Base-by-base conservation (phyloP, 139 green algal species). In the Haematococcus lacustris region DNA sequence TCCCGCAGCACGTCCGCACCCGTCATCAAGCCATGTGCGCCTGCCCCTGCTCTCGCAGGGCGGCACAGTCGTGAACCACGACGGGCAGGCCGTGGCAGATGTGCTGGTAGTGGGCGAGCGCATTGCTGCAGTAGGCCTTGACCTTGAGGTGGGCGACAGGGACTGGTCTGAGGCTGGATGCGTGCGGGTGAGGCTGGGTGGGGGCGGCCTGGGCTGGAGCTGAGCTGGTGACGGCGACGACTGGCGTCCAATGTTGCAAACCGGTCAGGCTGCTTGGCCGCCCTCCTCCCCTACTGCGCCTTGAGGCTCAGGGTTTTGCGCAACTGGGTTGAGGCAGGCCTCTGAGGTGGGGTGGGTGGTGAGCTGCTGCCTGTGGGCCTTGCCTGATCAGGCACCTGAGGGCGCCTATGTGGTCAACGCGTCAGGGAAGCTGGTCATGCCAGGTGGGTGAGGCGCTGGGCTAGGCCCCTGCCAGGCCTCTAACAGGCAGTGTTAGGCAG, bases 341-440 rank as follows among this genome's bases (percentile, higher is more conserved):
- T 17, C 43, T 53, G 43, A 17, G 9, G 9, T 53, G 9, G 43
- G n/a, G n/a, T n/a, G 43, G 43, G 43, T 53, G 9, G 9, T 23
- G 21, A 30, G 4, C 53, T 23, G 9, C 53, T 64, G 33, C 13
- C 26, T 34, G 21, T 30, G 17, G 21, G 17, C 21, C 13, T 30
- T 30, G 21, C 17, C 9, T 34, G 17, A 30, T 26, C 17, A 85
- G 79, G 73, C 74, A 0, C 77, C 76, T 1, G 1, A 39, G 3
- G 71, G 62, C 59, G 73, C 74, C 2, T 76, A 70, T 26, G 72
- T 95, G 3, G 81, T 98, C 2, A 79, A 97, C 83, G 94, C 92
- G 0, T 69, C 38, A 0, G 92, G 90, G 35, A 89, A 84, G 59
- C 86, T 85, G 17, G 92, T 98, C 1, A 93, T 98, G 88, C 94